phyloP scores from a whole-genome alignment of 2,329 filamentous ascomycete species.

The Fusarium austroafricanum region DNA sequence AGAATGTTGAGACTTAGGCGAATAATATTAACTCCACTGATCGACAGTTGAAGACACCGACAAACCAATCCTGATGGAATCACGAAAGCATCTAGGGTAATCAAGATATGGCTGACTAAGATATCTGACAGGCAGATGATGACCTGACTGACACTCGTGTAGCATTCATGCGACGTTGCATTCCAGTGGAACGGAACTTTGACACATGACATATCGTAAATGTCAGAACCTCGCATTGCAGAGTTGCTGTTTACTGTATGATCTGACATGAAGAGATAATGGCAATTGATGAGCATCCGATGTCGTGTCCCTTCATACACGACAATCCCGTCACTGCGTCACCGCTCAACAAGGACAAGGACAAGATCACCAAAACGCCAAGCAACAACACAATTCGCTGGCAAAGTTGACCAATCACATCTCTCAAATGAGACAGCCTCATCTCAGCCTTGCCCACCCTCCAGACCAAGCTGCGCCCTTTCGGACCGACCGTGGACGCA shows the following conservation, averaged over 20 bases:
- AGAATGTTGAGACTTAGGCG: not conserved
- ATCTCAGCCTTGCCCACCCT: conserved; percentile 38
- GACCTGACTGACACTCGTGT: conserved; percentile 29
- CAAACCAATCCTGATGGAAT: not conserved
- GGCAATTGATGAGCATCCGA: not conserved
- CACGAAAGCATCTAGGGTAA: conserved; percentile 5
- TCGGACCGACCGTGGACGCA: conserved; percentile 42
- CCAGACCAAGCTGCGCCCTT: conserved; percentile 40
- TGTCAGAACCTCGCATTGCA: conserved; percentile 11
- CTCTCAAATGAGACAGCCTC: not conserved
- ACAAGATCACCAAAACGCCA: not conserved
- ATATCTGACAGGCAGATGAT: not conserved
- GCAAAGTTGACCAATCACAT: conserved; percentile 1
- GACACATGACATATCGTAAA: conserved; percentile 27
- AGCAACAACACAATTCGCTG: conserved; percentile 6
- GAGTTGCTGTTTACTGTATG: not conserved
- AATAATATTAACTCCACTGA: conserved; percentile 6
- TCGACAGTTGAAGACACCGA: not conserved
- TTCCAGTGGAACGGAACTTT: conserved; percentile 16
- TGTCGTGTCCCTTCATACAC: not conserved
- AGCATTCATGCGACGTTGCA: conserved; percentile 32
- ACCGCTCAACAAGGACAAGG: conserved; percentile 7
- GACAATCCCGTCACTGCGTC: conserved; percentile 3
- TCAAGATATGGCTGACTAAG: conserved; percentile 4
- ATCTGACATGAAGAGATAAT: conserved; percentile 12